Evolutionary conservation across 2,329 filamentous ascomycete species (phyloP).

Genomic region (Alternaria sp.): DNA sequence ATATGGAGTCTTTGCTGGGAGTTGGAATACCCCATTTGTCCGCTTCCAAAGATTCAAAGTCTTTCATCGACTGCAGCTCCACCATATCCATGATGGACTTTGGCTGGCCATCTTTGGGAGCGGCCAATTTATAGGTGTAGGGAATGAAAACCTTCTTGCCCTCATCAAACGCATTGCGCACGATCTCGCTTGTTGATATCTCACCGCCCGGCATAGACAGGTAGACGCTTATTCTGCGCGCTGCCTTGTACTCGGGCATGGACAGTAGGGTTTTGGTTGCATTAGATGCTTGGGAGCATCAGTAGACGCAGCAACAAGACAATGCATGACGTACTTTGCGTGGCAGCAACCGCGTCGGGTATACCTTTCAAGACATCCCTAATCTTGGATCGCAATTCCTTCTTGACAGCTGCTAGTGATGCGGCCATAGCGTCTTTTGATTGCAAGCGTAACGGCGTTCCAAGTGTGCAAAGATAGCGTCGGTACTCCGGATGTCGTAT

Average conservation of each 20-base stretch:
- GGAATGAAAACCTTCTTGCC: conserved; percentile 92
- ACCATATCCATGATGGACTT: conserved; percentile 95
- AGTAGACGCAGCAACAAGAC: conserved; percentile 9
- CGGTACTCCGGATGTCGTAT: not conserved
- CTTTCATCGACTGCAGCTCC: conserved; percentile 71
- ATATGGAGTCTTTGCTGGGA: conserved; percentile 69
- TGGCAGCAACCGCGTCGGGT: conserved; percentile 64
- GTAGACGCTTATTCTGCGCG: conserved; percentile 81
- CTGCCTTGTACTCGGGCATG: conserved; percentile 76
- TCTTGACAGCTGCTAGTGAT: conserved; percentile 72
- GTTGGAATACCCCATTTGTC: conserved; percentile 98
- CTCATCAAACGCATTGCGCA: conserved; percentile 75
- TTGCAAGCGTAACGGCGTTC: conserved; percentile 19
- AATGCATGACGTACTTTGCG: conserved; percentile 72
- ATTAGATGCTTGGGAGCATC: conserved; percentile 61
- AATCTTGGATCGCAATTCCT: conserved; percentile 74
- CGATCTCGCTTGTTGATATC: conserved; percentile 81
- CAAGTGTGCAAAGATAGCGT: conserved; percentile 15
- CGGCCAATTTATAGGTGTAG: conserved; percentile 73
- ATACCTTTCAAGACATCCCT: conserved; percentile 69
- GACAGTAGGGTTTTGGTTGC: conserved; percentile 70
- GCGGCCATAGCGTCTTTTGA: conserved; percentile 45
- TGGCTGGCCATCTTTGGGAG: conserved; percentile 51
- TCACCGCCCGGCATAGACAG: conserved; percentile 91
- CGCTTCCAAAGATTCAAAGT: conserved; percentile 76